Base-by-base conservation (phyloP, 2,329 filamentous ascomycete genomes). In the Aschersonia sp. region DNA sequence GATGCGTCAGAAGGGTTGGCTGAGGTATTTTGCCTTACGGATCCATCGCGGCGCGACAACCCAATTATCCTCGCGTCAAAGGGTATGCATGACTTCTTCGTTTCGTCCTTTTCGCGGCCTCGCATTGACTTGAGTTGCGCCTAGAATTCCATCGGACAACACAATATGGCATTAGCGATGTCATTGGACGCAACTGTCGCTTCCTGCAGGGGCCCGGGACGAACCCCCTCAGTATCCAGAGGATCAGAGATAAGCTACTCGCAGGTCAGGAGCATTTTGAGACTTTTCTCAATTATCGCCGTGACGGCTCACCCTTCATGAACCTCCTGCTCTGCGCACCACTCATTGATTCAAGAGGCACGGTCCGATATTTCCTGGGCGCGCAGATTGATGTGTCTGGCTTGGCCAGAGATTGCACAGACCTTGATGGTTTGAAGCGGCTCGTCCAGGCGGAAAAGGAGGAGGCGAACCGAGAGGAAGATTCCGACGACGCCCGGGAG, bases 61-160 rank as follows among this genome's bases (percentile, higher is more conserved):
- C 84, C 83, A 0, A 84, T 88, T 50, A 77, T 87, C 2, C 86
- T 87, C 61, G 81, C 82, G 6, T 87, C 82, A 4, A 80, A 86
- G 70, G 81, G 81, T 83, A 58, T 51, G 60, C 4, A 29, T 12
- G 9, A 8, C 40, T 14, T 12, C 22, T 22, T 22, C 3, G 2
- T 22, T 22, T 22, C 22, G 22, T 22, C 2, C 22, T 22, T 2
- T 22, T 22, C 22, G 22, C 22, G 22, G 22, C 22, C 22, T 22
- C 22, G 22, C 22, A 22, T 22, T 22, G 22, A 22, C 22, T 22
- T 22, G 22, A 22, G 22, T 22, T 22, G 22, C 35, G 8, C 12
- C 35, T 49, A 84, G 83, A 85, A 61, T 88, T 87, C 54, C 76
- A 85, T 54, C 72, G 76, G 44, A 84, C 81, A 5, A 87, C 83